Base-by-base conservation (phyloP, 1,284 basidiomycete genomes). In the Taiwanofungus camphoratus region DNA sequence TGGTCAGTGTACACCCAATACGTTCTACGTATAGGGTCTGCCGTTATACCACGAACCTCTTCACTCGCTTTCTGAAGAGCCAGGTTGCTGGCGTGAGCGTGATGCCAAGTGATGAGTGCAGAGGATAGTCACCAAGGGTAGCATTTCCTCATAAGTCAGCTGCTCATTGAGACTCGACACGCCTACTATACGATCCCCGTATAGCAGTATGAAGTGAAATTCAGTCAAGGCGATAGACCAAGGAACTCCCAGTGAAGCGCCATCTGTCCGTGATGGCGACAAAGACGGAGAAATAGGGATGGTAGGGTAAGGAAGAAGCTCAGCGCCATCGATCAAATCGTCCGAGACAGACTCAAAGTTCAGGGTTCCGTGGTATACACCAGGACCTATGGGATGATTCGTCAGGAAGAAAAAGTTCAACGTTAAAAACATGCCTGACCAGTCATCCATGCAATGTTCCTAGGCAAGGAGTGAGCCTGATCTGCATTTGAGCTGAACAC, bases 1-100 rank as follows among this genome's bases (percentile, higher is more conserved):
- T 84, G 77, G 53, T 92, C 82, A 0, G 95, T 94, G 61, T 89
- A 96, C 2, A 96, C 76, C 96, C 96, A 99, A 56, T 88, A 95
- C 3, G 95, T 98, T 59, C 80, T 82, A 6, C 89, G 81, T 4
- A 90, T 79, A 6, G 88, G 83, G 63, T 99, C 96, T 5, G 85
- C 74, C 4, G 82, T 77, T 18, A 96, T 67, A 0, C 85, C 88
- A 19, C 78, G 70, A 5, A 91, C 81, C 40, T 67, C 66, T 59
- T 94, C 90, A 23, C 75, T 77, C 3, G 76, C 67, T 76, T 79
- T 82, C 90, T 92, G 54, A 44, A 11, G 30, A 9, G 29, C 19
- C 15, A 13, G 20, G 36, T 43, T 22, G 26, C 42, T 34, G 13
- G 27, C 41, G 30, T 40, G 18, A 18, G 16, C 34, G 49, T 4